phyloP scores from a whole-genome alignment of 192 early-diverging fungal genomes.

The Paraglomus occultum region DNA sequence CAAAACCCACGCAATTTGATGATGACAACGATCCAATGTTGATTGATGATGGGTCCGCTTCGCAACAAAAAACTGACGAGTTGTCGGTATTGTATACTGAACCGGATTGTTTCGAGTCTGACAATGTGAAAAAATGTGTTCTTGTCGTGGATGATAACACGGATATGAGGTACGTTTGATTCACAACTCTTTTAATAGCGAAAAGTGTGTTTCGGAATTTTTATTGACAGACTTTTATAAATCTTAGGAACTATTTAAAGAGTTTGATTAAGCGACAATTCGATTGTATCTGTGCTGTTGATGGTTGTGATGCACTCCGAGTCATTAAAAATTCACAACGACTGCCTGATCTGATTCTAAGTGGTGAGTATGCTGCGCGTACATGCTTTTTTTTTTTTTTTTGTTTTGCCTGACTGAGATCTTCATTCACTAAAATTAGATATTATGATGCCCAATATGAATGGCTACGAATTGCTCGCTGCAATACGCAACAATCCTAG shows the following conservation, averaged over 20 bases:
- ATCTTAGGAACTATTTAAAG: slow-evolving; percentile 26
- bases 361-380: slow-evolving; percentile 28
- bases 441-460: slow-evolving; percentile 64
- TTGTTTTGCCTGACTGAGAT: too few species aligned
- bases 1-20: background rate
- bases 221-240: background rate
- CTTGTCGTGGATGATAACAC: slow-evolving; percentile 46
- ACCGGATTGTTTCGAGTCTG: background rate
- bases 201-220: background rate
- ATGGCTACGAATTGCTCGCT: slow-evolving; percentile 52
- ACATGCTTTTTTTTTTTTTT: too few species aligned
- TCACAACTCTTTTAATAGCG: background rate
- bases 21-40: background rate
- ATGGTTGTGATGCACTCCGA: slow-evolving; percentile 41
- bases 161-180: slow-evolving; percentile 38
- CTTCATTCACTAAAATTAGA: slow-evolving; percentile 33
- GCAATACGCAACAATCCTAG: slow-evolving; percentile 36
- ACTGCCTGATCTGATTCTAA: slow-evolving; percentile 34
- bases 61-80: too few species aligned
- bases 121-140: slow-evolving; percentile 11
- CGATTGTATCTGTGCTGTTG: slow-evolving; percentile 35
- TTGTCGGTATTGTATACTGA: too few species aligned
- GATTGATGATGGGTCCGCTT: background rate
- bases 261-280: slow-evolving; percentile 39
- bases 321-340: slow-evolving; percentile 6